phyloP scores from a whole-genome alignment of 1,284 basidiomycete species.

The Moniliella sp. region DNA sequence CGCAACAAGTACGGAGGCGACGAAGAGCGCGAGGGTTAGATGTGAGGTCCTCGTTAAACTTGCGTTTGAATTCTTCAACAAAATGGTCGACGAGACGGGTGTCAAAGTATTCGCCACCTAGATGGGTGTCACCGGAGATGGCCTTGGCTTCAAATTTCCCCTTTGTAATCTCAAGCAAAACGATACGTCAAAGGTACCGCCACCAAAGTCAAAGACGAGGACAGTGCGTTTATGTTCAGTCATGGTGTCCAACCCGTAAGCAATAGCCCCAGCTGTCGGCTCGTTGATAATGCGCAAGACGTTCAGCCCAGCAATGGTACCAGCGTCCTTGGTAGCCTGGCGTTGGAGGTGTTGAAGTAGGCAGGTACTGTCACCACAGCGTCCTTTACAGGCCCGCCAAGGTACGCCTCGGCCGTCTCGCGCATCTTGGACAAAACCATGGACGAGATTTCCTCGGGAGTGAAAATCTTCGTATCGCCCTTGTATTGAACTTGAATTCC shows the following conservation, averaged over 20 bases:
- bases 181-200: constrained; percentile 56
- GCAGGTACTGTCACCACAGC: constrained; percentile 50
- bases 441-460: constrained; percentile 63
- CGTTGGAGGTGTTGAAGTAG: constrained; percentile 51
- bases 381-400: constrained; percentile 46
- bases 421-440: constrained; percentile 99
- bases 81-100: constrained; percentile 81
- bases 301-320: constrained; percentile 44
- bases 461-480: constrained; percentile 44
- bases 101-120: constrained; percentile 86
- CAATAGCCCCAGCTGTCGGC: constrained; percentile 38
- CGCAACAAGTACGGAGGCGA: constrained; percentile 82
- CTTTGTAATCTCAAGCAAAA: constrained; percentile 45
- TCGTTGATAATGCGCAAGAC: constrained; percentile 53
- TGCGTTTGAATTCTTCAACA: constrained; percentile 50
- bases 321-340: constrained; percentile 42
- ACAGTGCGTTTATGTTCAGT: constrained; percentile 59
- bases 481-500: constrained; percentile 43
- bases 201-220: constrained; percentile 96
- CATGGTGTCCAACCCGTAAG: constrained; percentile 41
- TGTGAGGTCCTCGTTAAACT: constrained; percentile 71
- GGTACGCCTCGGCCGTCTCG: constrained; percentile 50
- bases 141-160: constrained; percentile 49
- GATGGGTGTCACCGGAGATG: constrained; percentile 42
- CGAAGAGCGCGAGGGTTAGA: constrained; percentile 82